Evolutionary conservation across 768 basidiomycete genomes (phyloP), one percentile per base, ranked within the genome.

Genomic region (Suillus placidus): DNA sequence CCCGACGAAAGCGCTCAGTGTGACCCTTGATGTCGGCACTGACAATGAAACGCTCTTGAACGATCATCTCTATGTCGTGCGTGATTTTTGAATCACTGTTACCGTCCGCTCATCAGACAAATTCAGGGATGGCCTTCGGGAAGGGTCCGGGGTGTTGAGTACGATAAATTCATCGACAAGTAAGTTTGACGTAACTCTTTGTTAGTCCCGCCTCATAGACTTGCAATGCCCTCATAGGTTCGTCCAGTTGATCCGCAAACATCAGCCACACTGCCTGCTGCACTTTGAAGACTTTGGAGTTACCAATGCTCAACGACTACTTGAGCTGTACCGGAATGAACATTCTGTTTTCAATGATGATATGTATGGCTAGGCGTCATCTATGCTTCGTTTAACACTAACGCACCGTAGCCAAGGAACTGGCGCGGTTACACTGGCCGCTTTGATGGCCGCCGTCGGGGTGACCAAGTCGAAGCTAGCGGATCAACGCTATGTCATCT

Each of bases 281-380:
- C 93, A 96, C 73, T 94, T 95, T 63, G 93, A 95, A 72, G 93
- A 95, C 71, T 94, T 94, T 67, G 92, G 92, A 4, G 87, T 91
- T 3, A 82, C 83, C 35, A 94, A 94, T 67, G 93, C 93, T 0
- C 85, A 90, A 65, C 77, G 85, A 20, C 74, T 94, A 1, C 80
- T 95, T 43, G 81, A 87, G 49, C 78, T 80, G 45, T 93, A 91
- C 75, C 80, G 82, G 10, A 81, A 85, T 51, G 76, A 82, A n/a
- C 90, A 91, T 68, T 79, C 88, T 1, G 84, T 87, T 6, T 91
- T 95, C 81, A 95, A 95, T 73, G 94, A 95, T 67, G 93, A 95
- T 73, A 90, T 94, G 89, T 89, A 74, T 1, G 78, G 70, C n/a
- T 45, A 30, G 2, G 1, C 26, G 2, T 61, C 74, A 71, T 55